Evolutionary conservation across 2,329 filamentous ascomycete species (phyloP).

Genomic region (Camillea tinctor): DNA sequence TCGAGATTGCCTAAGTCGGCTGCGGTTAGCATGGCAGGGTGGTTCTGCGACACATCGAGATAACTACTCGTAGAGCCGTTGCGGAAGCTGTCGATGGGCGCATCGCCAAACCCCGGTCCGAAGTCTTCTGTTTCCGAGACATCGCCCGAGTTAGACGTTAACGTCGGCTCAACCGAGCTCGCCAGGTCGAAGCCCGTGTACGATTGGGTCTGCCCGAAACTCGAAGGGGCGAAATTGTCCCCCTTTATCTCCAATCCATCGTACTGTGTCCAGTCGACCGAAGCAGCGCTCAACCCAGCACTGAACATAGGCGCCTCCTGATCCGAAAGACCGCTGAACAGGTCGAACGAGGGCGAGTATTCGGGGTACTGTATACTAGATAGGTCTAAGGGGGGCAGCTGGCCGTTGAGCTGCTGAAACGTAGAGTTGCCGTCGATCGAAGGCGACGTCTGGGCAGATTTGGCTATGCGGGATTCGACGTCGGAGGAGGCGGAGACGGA

Average conservation of each 20-base stretch:
- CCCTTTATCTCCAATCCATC: constrained; percentile 47
- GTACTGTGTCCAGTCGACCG: constrained; percentile 54
- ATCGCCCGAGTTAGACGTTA: constrained; percentile 62
- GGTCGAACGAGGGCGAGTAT: constrained; percentile 51
- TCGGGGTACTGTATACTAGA: constrained; percentile 53
- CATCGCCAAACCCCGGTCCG: constrained; percentile 40
- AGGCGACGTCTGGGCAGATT: constrained; percentile 62
- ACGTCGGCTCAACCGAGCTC: constrained; percentile 50
- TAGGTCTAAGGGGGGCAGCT: constrained; percentile 58
- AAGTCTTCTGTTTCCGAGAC: constrained; percentile 67
- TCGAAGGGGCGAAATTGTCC: constrained; percentile 31
- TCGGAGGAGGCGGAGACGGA: constrained; percentile 38
- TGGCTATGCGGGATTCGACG: constrained; percentile 52
- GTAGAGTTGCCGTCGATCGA: constrained; percentile 47
- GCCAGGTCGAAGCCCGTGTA: constrained; percentile 49
- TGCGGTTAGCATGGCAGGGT: constrained; percentile 38
- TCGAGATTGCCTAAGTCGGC: constrained; percentile 51
- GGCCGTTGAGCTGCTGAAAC: constrained; percentile 51
- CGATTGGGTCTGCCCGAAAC: constrained; percentile 34
- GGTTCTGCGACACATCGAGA: constrained; percentile 45
- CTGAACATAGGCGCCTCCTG: constrained; percentile 60
- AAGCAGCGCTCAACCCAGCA: constrained; percentile 57
- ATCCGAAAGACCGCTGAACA: constrained; percentile 50
- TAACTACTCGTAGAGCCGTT: constrained; percentile 48
- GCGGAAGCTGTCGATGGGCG: constrained; percentile 48